Percentiles rank a stretch among this genome's conserved stretches.
Conservation (phyloP, 1,139 yeast genomes). For the Candida labiduridarum region DNA sequence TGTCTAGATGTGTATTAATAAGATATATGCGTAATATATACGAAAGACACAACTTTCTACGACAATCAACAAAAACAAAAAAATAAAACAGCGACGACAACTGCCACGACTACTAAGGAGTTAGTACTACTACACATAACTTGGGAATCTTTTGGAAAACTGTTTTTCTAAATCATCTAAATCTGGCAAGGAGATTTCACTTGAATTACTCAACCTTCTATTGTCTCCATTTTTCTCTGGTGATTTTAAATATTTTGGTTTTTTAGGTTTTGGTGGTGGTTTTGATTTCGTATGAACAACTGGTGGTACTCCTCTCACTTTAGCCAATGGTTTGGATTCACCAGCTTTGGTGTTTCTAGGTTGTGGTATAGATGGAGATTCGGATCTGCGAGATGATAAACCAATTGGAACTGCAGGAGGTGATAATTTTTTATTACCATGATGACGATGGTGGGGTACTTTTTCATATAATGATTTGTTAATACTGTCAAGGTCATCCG, state of each 20-base stretch:
- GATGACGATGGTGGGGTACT: slow-evolving; percentile 6
- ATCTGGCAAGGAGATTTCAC: slow-evolving; percentile 53
- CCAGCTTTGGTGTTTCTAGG: not conserved
- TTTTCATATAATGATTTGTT: slow-evolving; percentile 20
- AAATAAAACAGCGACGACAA: too few species aligned
- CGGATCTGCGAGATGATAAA: slow-evolving; percentile 21
- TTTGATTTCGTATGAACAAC: slow-evolving; percentile 19
- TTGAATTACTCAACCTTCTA: slow-evolving; percentile 38
- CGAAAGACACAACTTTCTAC: too few species aligned
- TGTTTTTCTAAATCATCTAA: slow-evolving; percentile 57
- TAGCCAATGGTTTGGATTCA: slow-evolving; percentile 3
- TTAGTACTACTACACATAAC: slow-evolving; percentile 38
- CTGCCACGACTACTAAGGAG: too few species aligned
- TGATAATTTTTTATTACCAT: slow-evolving; percentile 13
- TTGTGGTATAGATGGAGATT: not conserved
- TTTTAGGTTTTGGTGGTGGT: slow-evolving; percentile 67
- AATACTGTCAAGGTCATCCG: slow-evolving; percentile 44
- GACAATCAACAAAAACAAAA: not conserved
- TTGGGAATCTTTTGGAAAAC: slow-evolving; percentile 57
- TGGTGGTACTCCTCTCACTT: slow-evolving; percentile 3
- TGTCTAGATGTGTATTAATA: not conserved
- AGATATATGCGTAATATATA: not conserved
- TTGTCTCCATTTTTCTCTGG: slow-evolving; percentile 22
- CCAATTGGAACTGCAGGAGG: slow-evolving; percentile 40
- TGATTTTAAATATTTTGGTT: slow-evolving; percentile 57